A percentile compares a stretch with the other conserved stretches of the same genome.
Conservation (phyloP, 192 early-diverging fungal species). For the Mortierella antarctica region DNA sequence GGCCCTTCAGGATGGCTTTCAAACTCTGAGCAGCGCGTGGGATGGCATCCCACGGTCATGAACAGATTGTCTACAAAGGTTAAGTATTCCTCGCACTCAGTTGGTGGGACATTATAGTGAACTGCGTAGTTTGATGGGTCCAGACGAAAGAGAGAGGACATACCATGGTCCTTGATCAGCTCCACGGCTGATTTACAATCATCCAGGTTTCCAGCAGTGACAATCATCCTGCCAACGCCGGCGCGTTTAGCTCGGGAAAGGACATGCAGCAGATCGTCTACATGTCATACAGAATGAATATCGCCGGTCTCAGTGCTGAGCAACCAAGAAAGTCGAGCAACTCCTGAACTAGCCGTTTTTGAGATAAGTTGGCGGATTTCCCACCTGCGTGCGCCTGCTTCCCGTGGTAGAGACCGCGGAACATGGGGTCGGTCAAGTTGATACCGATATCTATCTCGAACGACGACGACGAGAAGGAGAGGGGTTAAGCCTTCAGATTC, state of each 20-base stretch:
- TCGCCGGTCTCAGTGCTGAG: background rate
- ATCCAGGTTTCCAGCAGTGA: constrained; percentile 77
- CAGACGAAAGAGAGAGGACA: background rate
- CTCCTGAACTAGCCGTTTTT: constrained; percentile 3
- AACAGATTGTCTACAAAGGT: constrained; percentile 58
- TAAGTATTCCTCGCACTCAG: no score
- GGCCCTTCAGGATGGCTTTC: constrained; percentile 65
- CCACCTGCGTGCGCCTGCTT: constrained; percentile 76
- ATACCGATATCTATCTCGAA: constrained; percentile 79
- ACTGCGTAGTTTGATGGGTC: background rate
- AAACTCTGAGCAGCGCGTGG: constrained; percentile 83
- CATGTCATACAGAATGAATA: background rate
- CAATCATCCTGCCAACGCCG: constrained; percentile 81
- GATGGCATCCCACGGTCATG: constrained; percentile 88
- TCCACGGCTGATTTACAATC: constrained; percentile 72
- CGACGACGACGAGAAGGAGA: background rate
- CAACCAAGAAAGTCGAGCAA: background rate
- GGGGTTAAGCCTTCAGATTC: background rate
- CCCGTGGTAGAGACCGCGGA: constrained; percentile 82
- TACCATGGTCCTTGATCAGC: constrained; percentile 65
- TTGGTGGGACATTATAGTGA: background rate
- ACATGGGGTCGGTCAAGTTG: constrained; percentile 91
- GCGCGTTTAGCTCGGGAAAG: constrained; percentile 72
- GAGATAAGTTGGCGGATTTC: no score
- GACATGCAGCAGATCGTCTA: constrained; percentile 75